phyloP scores from a whole-genome alignment of 768 basidiomycete genomes.

The Rhizopogon vinicolor region DNA sequence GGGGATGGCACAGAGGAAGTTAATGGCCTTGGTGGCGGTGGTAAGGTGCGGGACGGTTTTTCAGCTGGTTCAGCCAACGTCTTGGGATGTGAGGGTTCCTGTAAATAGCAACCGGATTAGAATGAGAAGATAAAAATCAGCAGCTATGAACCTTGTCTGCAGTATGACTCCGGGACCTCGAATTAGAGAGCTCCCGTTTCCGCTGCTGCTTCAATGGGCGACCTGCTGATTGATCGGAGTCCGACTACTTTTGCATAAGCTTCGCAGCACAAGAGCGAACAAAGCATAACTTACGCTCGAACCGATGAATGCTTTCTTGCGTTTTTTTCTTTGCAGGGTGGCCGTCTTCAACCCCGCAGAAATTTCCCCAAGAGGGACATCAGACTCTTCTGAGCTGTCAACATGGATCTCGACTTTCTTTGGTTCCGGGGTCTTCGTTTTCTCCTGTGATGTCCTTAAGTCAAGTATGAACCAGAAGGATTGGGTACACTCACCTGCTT shows the following conservation, averaged over 20 bases:
- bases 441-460: constrained; percentile 11
- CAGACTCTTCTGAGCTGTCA: constrained; percentile 9
- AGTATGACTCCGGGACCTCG: not conserved
- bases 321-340: not conserved
- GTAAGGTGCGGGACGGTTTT: not conserved
- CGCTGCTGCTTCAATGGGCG: not conserved
- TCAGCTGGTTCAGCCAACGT: not conserved
- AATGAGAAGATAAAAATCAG: not conserved
- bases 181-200: not conserved
- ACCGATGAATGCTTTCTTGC: constrained; percentile 1
- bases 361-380: not conserved
- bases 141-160: not conserved
- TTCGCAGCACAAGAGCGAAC: not conserved
- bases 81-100: not conserved
- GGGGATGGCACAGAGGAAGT: not conserved
- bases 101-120: not conserved
- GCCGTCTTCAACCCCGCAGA: not conserved
- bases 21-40: not conserved
- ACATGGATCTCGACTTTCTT: constrained; percentile 5
- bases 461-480: not conserved
- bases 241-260: constrained; percentile 10
- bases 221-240: constrained; percentile 7
- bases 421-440: constrained; percentile 7
- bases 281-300: constrained; percentile 10
- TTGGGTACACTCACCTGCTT: constrained; percentile 9